A percentile compares a stretch with the other conserved stretches of the same genome.
Conservation (phyloP, 2,329 filamentous ascomycete species). For the Fusarium aywerte region DNA sequence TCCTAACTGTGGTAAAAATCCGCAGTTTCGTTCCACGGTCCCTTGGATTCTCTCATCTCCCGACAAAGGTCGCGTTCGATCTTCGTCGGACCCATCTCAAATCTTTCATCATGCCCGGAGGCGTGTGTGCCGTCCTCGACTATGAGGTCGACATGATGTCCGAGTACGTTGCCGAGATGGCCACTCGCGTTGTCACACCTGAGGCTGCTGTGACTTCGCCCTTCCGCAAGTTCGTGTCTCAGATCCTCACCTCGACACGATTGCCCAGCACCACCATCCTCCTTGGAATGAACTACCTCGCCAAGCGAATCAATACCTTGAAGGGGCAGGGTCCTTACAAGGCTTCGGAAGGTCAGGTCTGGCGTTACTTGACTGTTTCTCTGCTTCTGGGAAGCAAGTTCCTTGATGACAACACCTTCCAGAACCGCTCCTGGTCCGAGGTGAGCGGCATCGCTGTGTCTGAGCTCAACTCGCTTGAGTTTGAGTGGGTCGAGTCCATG, state of each 20-base stretch:
- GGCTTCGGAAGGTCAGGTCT: conserved; percentile 76
- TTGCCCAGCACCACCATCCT: conserved; percentile 92
- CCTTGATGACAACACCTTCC: conserved; percentile 95
- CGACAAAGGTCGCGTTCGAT: conserved; percentile 55
- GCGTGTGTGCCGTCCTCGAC: conserved; percentile 92
- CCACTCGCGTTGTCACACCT: conserved; percentile 68
- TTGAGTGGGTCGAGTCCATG: conserved; percentile 86
- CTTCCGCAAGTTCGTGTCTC: conserved; percentile 91
- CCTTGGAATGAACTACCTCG: conserved; percentile 88
- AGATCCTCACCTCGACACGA: conserved; percentile 89
- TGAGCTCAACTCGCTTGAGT: conserved; percentile 87
- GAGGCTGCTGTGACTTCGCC: conserved; percentile 69
- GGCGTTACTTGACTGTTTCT: conserved; percentile 86
- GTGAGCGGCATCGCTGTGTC: conserved; percentile 88
- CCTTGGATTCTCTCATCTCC: conserved; percentile 36
- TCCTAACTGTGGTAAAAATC: conserved; percentile 30
- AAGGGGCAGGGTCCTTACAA: conserved; percentile 65
- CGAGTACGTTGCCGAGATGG: conserved; percentile 93
- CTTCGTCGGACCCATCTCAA: conserved; percentile 52
- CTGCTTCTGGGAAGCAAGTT: conserved; percentile 94
- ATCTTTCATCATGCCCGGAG: conserved; percentile 72
- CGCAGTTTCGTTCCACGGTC: conserved; percentile 30
- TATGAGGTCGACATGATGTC: conserved; percentile 98
- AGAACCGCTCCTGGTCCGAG: conserved; percentile 96
- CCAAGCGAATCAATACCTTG: conserved; percentile 82